phyloP scores from a whole-genome alignment of 164 flowering plant species.

The Cinnamomum micranthum region DNA sequence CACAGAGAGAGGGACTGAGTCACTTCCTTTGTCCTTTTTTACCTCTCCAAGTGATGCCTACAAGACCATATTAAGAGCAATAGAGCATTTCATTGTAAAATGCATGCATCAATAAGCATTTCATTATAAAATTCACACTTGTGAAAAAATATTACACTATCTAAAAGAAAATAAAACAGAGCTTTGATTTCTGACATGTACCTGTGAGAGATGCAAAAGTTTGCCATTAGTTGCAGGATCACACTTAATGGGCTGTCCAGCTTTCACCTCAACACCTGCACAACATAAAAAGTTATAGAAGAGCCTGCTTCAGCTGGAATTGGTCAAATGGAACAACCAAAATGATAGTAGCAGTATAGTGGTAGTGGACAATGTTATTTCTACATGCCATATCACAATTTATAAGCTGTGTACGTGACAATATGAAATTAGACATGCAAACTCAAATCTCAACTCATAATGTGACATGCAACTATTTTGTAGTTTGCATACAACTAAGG shows the following conservation, averaged over 20 bases:
- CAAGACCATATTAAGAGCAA: background rate
- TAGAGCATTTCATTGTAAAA: background rate
- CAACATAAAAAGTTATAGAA: background rate
- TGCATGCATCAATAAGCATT: background rate
- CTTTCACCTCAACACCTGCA: conserved; percentile 65
- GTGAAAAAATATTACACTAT: background rate
- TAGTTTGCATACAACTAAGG: too few species aligned
- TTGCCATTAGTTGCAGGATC: conserved; percentile 14
- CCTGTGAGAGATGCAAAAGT: conserved; percentile 60
- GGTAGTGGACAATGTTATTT: too few species aligned
- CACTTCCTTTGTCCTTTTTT: conserved; percentile 49
- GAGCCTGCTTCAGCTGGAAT: background rate
- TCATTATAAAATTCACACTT: background rate
- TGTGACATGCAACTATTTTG: too few species aligned
- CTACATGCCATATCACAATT: too few species aligned
- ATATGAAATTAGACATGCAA: too few species aligned
- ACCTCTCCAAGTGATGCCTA: conserved; percentile 72
- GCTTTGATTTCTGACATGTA: conserved; percentile 3
- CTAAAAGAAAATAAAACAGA: background rate
- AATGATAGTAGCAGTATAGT: too few species aligned
- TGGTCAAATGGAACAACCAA: too few species aligned
- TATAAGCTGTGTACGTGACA: too few species aligned
- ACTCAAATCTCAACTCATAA: too few species aligned
- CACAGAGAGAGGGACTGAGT: conserved; percentile 34
- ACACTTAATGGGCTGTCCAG: conserved; percentile 45